These are phyloP conservation scores for Talaromyces sp. DNA, from an alignment of 2,329 filamentous ascomycete genomes.

Conservation along the genomic window DNA sequence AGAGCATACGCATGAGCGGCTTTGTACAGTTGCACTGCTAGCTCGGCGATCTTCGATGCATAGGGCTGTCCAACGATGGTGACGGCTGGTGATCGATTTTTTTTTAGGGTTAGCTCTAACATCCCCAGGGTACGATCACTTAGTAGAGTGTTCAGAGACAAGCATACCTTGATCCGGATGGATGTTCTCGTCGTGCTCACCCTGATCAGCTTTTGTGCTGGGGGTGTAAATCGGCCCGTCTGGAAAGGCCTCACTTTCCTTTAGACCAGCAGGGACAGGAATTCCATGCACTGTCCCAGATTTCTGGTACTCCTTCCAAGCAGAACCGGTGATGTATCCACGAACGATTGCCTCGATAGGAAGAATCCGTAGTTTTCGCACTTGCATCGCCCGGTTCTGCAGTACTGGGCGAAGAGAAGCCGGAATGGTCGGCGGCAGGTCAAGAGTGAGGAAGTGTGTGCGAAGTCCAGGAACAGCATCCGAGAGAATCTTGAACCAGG, in stretches of 20 bases:
- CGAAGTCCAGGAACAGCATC: constrained; percentile 59
- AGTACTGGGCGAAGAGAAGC: constrained; percentile 55
- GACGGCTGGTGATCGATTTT: constrained; percentile 47
- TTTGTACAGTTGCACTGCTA: constrained; percentile 67
- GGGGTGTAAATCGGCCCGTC: constrained; percentile 74
- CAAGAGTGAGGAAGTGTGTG: constrained; percentile 65
- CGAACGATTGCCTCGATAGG: constrained; percentile 84
- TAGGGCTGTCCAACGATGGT: constrained; percentile 67
- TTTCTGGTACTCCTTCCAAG: constrained; percentile 76
- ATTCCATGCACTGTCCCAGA: constrained; percentile 80
- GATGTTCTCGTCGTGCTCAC: constrained; percentile 85
- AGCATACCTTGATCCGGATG: constrained; percentile 63
- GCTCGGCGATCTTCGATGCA: constrained; percentile 65
- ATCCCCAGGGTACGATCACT: neutral
- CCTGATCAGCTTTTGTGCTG: constrained; percentile 80
- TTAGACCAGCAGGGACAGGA: constrained; percentile 66
- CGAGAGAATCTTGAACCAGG: constrained; percentile 68
- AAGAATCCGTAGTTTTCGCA: constrained; percentile 72
- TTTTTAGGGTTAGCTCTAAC: constrained; percentile 8
- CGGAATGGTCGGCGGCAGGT: constrained; percentile 56
- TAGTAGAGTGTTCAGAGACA: neutral
- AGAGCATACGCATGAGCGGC: constrained; percentile 48
- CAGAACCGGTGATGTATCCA: constrained; percentile 84
- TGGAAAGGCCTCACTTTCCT: constrained; percentile 69
- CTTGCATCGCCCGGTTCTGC: constrained; percentile 73